Percentiles rank a stretch among this genome's conserved stretches.
Evolutionary conservation across 1,139 yeast genomes (phyloP).

Genomic region (Nakaseomyces glabratus): DNA sequence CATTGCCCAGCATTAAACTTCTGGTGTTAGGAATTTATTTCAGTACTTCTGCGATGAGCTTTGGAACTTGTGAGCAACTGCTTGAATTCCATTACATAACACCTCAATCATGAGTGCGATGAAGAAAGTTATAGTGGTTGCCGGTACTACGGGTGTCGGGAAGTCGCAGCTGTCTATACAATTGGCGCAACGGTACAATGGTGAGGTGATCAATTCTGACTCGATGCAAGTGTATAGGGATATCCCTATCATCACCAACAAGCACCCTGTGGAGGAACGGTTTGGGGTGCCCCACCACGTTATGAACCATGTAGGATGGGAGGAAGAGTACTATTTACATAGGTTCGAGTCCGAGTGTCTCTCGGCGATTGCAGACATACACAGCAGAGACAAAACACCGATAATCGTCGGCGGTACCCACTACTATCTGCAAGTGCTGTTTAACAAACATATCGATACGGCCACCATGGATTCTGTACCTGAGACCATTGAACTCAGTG

Average conservation of each 20-base stretch:
- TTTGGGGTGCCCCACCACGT: slow-evolving; percentile 74
- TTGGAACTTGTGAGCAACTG: no score
- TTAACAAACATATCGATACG: slow-evolving; percentile 33
- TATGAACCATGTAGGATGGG: slow-evolving; percentile 75
- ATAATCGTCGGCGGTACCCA: slow-evolving; percentile 95
- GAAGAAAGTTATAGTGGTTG: slow-evolving; percentile 50
- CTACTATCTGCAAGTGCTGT: slow-evolving; percentile 74
- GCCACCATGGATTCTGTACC: slow-evolving; percentile 9
- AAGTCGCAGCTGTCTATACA: slow-evolving; percentile 78
- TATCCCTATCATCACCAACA: slow-evolving; percentile 74
- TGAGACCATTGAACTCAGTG: slow-evolving; percentile 27
- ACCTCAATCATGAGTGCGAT: not conserved
- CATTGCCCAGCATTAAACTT: no score
- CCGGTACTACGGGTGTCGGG: slow-evolving; percentile 98
- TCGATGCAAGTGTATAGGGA: slow-evolving; percentile 89
- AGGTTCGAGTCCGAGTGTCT: slow-evolving; percentile 67
- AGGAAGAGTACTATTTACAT: slow-evolving; percentile 76
- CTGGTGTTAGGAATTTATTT: no score
- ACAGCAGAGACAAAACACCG: slow-evolving; percentile 63
- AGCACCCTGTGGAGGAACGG: slow-evolving; percentile 76
- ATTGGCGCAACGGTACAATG: slow-evolving; percentile 65
- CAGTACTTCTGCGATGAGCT: no score
- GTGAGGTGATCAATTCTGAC: slow-evolving; percentile 91
- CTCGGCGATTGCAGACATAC: slow-evolving; percentile 48
- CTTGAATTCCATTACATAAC: no score